Evolutionary conservation across 108 stramenopile species (phyloP).

Genomic region (Pseudonitzschia pungens): DNA sequence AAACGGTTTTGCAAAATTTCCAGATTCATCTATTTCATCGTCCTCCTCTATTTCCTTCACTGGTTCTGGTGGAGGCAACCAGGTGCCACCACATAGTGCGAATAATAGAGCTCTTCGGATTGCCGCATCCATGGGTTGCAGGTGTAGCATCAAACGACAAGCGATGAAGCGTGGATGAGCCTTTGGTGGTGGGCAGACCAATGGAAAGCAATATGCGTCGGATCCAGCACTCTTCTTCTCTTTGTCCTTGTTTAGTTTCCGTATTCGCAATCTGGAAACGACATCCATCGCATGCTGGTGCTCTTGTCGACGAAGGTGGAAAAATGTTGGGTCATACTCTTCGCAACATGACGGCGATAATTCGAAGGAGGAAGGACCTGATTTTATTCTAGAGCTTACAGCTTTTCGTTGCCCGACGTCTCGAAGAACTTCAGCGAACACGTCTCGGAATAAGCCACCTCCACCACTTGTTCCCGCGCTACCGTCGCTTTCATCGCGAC

Average conservation of each 20-base stretch:
- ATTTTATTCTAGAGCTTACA: constrained; percentile 61
- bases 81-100: constrained; percentile 74
- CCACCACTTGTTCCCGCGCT: constrained; percentile 59
- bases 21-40: constrained; percentile 34
- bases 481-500: constrained; percentile 76
- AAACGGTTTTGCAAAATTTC: too few relatives aligned
- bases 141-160: constrained; percentile 74
- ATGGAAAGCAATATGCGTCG: constrained; percentile 59
- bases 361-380: constrained; percentile 79
- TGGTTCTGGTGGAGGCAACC: constrained; percentile 85
- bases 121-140: constrained; percentile 79
- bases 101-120: constrained; percentile 86
- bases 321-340: constrained; percentile 92
- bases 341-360: constrained; percentile 74
- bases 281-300: constrained; percentile 95
- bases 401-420: constrained; percentile 70
- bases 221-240: constrained; percentile 15
- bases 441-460: constrained; percentile 60
- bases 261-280: constrained; percentile 72
- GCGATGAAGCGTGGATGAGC: constrained; percentile 86
- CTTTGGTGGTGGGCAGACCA: constrained; percentile 77
- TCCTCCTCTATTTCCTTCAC: constrained; percentile 23
- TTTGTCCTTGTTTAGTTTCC: constrained; percentile 49
- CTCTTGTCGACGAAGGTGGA: constrained; percentile 80
- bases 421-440: constrained; percentile 70